These are phyloP conservation scores for Diaporthe vaccinii DNA, from an alignment of 2,329 filamentous ascomycete species.

Conservation along the genomic window DNA sequence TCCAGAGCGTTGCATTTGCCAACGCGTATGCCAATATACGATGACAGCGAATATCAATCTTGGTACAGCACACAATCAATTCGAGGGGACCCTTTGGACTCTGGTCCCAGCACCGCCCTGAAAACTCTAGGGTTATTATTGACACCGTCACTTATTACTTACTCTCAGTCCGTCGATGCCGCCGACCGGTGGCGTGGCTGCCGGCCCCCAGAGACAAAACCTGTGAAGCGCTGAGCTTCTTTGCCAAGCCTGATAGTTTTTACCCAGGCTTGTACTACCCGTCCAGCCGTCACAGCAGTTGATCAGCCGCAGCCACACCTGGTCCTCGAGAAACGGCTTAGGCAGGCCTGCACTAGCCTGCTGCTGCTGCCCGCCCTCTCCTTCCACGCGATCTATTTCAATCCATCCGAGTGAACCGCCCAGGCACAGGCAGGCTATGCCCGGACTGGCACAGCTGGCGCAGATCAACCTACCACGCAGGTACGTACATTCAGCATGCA, in stretches of 20 bases:
- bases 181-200: background rate
- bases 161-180: background rate
- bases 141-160: background rate
- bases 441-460: background rate
- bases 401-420: conserved; percentile 14
- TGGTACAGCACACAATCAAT: background rate
- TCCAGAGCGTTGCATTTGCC: conserved; percentile 2
- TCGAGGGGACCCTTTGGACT: background rate
- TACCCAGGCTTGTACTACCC: background rate
- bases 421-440: background rate
- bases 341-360: conserved; percentile 11
- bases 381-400: conserved; percentile 16
- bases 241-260: conserved; percentile 10
- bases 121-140: background rate
- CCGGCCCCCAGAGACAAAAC: conserved; percentile 3
- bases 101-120: background rate
- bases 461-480: background rate
- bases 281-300: background rate
- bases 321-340: background rate
- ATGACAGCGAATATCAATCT: conserved; percentile 1
- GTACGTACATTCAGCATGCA: background rate
- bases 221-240: conserved; percentile 24
- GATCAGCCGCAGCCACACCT: conserved; percentile 16
- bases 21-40: conserved; percentile 1
- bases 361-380: background rate